These are phyloP conservation scores for Coemansia nantahalensis DNA, from an alignment of 192 early-diverging fungal species.

Conservation along the genomic window DNA sequence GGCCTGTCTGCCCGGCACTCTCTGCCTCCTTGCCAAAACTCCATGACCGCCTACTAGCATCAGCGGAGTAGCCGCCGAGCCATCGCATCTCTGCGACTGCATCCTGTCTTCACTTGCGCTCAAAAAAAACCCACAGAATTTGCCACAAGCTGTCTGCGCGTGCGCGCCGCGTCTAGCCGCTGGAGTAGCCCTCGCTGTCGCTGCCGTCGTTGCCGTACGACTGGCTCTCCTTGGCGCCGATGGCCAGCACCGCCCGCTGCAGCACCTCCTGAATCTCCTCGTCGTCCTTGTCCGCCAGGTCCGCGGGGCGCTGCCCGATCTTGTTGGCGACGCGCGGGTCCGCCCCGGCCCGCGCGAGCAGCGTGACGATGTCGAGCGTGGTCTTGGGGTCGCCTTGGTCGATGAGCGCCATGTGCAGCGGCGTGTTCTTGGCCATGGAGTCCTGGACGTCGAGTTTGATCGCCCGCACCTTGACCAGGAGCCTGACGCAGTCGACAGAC, in stretches of 20 bases:
- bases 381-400: slow-evolving; percentile 55
- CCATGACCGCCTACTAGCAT: neutral
- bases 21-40: too few species aligned
- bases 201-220: slow-evolving; percentile 9
- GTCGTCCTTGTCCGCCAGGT: slow-evolving; percentile 21
- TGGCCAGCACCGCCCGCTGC: slow-evolving; percentile 23
- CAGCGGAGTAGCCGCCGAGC: too few species aligned
- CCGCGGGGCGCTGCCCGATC: slow-evolving; percentile 23
- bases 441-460: slow-evolving; percentile 61
- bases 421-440: slow-evolving; percentile 57
- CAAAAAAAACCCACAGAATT: too few species aligned
- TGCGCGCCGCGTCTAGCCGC: too few species aligned
- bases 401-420: slow-evolving; percentile 66
- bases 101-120: too few species aligned
- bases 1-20: too few species aligned
- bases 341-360: slow-evolving; percentile 57
- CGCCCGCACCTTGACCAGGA: slow-evolving; percentile 51
- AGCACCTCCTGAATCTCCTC: slow-evolving; percentile 34
- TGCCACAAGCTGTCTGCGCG: too few species aligned
- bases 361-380: slow-evolving; percentile 60
- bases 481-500: slow-evolving; percentile 59
- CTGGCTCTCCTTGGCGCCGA: slow-evolving; percentile 8
- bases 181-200: slow-evolving; percentile 19
- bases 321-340: slow-evolving; percentile 48
- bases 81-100: too few species aligned